These are phyloP conservation scores for Cunninghamia lanceolata DNA, from an alignment of 75 land plant genomes.

Conservation along the genomic window DNA sequence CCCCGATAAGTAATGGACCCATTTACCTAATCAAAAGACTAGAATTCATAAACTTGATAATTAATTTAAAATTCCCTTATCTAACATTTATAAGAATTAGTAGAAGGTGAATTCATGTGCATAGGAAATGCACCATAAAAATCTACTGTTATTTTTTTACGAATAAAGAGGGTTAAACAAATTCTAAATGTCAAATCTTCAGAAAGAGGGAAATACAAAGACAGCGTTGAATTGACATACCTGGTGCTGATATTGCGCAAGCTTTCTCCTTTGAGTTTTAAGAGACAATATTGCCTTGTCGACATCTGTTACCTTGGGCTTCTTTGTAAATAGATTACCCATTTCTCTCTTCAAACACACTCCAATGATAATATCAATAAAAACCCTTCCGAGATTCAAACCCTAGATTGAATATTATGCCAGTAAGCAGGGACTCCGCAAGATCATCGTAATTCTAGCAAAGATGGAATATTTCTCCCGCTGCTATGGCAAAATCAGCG, in stretches of 20 bases:
- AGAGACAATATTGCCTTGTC: conserved; percentile 87
- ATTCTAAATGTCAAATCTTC: not conserved
- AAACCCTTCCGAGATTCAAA: not conserved
- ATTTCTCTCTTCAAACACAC: conserved; percentile 23
- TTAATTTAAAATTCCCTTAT: not conserved
- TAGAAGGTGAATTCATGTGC: not conserved
- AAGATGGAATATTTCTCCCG: too few species aligned
- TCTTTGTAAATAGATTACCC: conserved; percentile 90
- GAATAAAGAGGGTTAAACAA: not conserved
- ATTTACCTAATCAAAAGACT: not conserved
- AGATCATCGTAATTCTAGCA: not conserved
- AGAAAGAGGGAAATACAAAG: not conserved
- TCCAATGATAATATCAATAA: not conserved
- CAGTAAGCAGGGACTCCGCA: not conserved
- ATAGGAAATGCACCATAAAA: not conserved
- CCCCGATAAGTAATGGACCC: not conserved
- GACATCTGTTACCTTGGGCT: conserved; percentile 82
- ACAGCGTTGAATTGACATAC: conserved; percentile 19
- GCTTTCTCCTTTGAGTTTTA: conserved; percentile 90
- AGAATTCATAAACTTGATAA: not conserved
- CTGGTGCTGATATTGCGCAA: conserved; percentile 80
- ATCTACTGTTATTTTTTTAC: not conserved
- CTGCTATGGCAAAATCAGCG: too few species aligned
- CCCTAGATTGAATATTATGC: not conserved
- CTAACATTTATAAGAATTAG: not conserved